Evolutionary conservation across 108 stramenopile genomes (phyloP), one percentile per base, ranked within the genome.

Genomic region (Nannochloropsis granulata): DNA sequence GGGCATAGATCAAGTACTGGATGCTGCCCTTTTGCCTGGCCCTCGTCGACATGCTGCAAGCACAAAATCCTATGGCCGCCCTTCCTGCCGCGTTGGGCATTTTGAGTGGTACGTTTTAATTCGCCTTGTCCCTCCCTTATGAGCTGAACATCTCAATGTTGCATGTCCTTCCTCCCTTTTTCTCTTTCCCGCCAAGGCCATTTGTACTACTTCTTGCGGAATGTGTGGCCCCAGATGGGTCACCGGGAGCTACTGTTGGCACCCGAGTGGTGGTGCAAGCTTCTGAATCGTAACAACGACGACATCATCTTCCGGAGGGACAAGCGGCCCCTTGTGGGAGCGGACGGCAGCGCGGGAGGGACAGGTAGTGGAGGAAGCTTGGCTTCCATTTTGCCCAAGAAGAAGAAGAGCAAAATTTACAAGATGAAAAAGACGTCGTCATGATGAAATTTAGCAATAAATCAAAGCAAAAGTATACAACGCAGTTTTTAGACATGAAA

Each of bases 181-280:
- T 26, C 82, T 78, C 82, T 26, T 12, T 56, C 83, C 43, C 86
- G 83, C 23, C 86, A 71, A 43, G 87, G 87, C 12, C 87, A 88
- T 44, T 34, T 88, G 43, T 88, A 88, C 84, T 45, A 84, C 81
- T 88, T 88, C 78, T 82, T 82, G 45, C 81, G 81, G 43, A 80
- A 81, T 45, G 84, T 84, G 45, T 83, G 56, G 71, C 87, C 87
- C 42, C 81, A 84, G 24, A 84, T 88, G 87, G 87, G 87, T 43
- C 83, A 45, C 8, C 71, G 81, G 24, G 80, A 81, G 43, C 80
- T 83, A 25, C 84, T 88, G 84, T 79, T 80, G 43, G 87, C 87
- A 42, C 87, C 87, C 12, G 81, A 24, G 43, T 84, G 84, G 87
- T 44, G 84, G 84, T 81, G 84, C 25, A 46, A 83, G 81, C 84